Conservation (phyloP, 345 rosid genomes). For the Excoecaria agallocha region DNA sequence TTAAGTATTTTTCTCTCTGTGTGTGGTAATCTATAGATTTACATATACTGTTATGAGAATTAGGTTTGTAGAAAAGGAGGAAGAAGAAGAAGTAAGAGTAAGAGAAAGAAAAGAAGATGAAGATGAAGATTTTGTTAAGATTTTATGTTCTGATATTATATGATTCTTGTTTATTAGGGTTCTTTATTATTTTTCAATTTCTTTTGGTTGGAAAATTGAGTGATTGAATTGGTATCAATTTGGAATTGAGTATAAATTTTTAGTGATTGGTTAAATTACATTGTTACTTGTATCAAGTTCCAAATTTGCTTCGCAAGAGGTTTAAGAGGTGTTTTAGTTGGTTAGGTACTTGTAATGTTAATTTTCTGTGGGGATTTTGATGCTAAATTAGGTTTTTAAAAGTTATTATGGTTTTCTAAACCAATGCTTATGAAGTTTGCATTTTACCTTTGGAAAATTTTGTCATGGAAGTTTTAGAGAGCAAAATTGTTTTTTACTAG, state of each 20-base stretch:
- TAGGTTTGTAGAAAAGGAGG: background rate
- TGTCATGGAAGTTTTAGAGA: no score
- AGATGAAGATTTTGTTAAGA: constrained; percentile 77
- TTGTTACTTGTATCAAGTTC: background rate
- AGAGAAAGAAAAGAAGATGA: constrained; percentile 33
- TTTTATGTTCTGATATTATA: background rate
- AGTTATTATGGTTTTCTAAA: background rate
- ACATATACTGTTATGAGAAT: no score
- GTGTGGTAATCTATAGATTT: no score
- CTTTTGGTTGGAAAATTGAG: background rate
- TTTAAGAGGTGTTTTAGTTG: background rate
- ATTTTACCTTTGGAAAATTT: background rate
- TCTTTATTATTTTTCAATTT: background rate
- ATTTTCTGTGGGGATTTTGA: background rate
- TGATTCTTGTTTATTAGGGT: background rate
- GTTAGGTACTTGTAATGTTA: background rate
- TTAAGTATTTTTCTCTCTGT: no score
- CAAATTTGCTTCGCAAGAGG: background rate
- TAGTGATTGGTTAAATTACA: background rate
- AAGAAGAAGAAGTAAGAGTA: background rate
- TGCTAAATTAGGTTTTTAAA: background rate
- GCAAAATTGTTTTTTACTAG: background rate
- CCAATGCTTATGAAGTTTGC: background rate
- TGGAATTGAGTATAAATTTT: background rate
- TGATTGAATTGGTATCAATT: background rate